Evolutionary conservation across 805 yeast species (phyloP), one percentile per base, ranked within the genome.

Genomic region (Pichia rugopelliculosa): DNA sequence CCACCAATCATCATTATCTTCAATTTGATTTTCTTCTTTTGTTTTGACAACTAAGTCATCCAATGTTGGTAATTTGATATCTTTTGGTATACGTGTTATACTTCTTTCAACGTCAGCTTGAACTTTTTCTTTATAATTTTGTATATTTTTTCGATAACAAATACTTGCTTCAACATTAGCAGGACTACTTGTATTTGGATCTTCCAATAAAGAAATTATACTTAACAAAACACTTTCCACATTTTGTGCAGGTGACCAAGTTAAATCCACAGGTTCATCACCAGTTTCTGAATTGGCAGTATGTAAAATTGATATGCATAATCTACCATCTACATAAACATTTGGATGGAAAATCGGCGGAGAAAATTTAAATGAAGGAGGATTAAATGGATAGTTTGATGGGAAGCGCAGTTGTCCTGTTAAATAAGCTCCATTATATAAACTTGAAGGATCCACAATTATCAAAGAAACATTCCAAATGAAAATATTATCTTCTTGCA

Each of bases 81-180:
- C 97, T 45, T 74, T 78, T 18, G 99, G 99, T 46, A 91, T 86
- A 64, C 87, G 90, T 49, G 79, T 78, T 61, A 82, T 84, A 36
- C 95, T 84, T 57, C 86, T 73, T 58, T 80, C 84, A 36, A 90
- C 97, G 59, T 89, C 96, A 55, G 79, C 77, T 51, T 76, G 74
- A 5, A 90, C 93, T 62, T 84, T 80, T 61, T 79, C 81, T 62
- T 79, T 79, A 69, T 89, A 91, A 45, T 80, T 83, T 25, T 82
- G 89, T 25, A 84, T 82, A 65, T 86, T 81, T 59, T 87, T 87
- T 59, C 95, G 76, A 77, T 87, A 90, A 56, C 87, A 88, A 33
- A 91, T 87, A n/a, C 96, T 88, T 9, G 99, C 99, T 64, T 91
- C 98, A 41, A 93, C 90, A 65, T 91, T 91, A 6, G 99, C 99